These are phyloP conservation scores for Cytospora piceicola DNA, from an alignment of 2,329 filamentous ascomycete species.

Conservation along the genomic window DNA sequence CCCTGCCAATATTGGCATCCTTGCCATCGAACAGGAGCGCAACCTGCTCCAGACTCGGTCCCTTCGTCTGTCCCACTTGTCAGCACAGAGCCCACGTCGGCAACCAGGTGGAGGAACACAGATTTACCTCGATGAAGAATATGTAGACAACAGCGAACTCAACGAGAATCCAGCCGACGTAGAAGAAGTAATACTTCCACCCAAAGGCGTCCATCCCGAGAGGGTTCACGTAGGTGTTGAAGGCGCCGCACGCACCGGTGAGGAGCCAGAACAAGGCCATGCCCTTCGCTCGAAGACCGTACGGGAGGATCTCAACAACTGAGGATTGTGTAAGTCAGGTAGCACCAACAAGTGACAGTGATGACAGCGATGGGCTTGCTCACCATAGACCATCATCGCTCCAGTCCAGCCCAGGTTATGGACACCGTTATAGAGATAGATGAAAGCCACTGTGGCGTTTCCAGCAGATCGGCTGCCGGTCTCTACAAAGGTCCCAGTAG, in stretches of 20 bases:
- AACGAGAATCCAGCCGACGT: constrained; percentile 38
- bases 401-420: not conserved
- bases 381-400: not conserved
- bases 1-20: constrained; percentile 31
- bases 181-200: constrained; percentile 47
- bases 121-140: constrained; percentile 35
- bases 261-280: constrained; percentile 37
- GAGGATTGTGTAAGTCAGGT: not conserved
- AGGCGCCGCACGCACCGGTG: constrained; percentile 36
- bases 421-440: constrained; percentile 1
- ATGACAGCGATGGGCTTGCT: not conserved
- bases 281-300: constrained; percentile 42
- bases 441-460: not conserved
- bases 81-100: not conserved
- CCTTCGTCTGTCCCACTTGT: constrained; percentile 27
- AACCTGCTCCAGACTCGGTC: constrained; percentile 31
- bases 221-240: constrained; percentile 48
- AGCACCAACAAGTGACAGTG: not conserved
- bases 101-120: not conserved
- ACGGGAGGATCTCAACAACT: constrained; percentile 47
- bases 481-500: not conserved
- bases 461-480: not conserved
- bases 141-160: constrained; percentile 41
- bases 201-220: constrained; percentile 41
- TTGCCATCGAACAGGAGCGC: constrained; percentile 37